A percentile compares a stretch with the other conserved stretches of the same genome.
phyloP scores from a whole-genome alignment of 306 rosid species.

The Carpinus viminea region DNA sequence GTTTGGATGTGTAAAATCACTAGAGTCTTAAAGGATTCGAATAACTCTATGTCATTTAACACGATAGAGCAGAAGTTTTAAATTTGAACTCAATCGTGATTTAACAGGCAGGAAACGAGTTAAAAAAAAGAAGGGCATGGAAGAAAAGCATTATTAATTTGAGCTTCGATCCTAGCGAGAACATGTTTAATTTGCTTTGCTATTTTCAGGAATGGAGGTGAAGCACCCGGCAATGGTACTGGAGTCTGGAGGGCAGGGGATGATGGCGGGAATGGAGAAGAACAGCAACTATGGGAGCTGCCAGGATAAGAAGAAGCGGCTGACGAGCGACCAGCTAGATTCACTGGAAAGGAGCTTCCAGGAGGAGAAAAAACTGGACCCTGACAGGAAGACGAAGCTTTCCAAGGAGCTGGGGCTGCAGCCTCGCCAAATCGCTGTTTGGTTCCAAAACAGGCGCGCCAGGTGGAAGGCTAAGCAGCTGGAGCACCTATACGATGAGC shows the following conservation, averaged over 20 bases:
- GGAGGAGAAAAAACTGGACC: slow-evolving; percentile 88
- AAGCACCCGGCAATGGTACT: slow-evolving; percentile 42
- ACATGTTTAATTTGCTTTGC: not conserved
- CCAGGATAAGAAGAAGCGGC: slow-evolving; percentile 72
- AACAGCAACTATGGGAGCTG: slow-evolving; percentile 26
- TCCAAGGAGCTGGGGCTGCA: slow-evolving; percentile 85
- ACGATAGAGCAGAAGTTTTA: too few species aligned
- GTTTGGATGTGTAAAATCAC: too few species aligned
- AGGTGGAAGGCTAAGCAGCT: slow-evolving; percentile 92
- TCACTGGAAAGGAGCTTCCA: slow-evolving; percentile 78
- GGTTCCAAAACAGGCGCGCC: slow-evolving; percentile 97
- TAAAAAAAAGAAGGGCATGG: not conserved
- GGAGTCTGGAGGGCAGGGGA: slow-evolving; percentile 31
- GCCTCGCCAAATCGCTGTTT: slow-evolving; percentile 88
- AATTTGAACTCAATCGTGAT: too few species aligned
- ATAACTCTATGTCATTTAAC: too few species aligned
- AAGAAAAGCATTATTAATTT: not conserved
- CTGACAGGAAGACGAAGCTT: slow-evolving; percentile 85
- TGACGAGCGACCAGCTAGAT: slow-evolving; percentile 69
- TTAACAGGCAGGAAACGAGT: not conserved
- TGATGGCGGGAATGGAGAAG: slow-evolving; percentile 42
- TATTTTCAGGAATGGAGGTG: slow-evolving; percentile 57
- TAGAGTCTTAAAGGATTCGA: too few species aligned
- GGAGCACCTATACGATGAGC: slow-evolving; percentile 71
- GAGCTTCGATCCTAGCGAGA: not conserved